Conservation (phyloP, 192 early-diverging fungal species). For the Thamnidium elegans region DNA sequence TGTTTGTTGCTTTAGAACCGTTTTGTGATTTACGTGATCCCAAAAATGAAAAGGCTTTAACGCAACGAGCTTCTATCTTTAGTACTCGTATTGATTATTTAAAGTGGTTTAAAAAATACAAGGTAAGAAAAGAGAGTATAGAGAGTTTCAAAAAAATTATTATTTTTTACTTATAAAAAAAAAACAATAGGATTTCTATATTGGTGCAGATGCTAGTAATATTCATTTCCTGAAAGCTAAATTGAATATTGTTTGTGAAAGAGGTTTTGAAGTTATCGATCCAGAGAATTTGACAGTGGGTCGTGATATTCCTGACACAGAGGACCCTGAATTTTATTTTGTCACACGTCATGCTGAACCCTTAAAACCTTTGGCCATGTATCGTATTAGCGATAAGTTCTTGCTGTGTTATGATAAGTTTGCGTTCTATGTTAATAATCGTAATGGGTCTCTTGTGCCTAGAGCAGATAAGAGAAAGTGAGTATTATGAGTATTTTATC, state of each 20-base stretch:
- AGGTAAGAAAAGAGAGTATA: conserved; percentile 6
- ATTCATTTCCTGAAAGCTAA: conserved; percentile 86
- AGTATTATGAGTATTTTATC: neutral
- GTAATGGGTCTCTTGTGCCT: conserved; percentile 52
- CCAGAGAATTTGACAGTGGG: conserved; percentile 76
- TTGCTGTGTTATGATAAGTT: conserved; percentile 94
- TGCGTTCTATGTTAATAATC: conserved; percentile 90
- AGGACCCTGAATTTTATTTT: conserved; percentile 79
- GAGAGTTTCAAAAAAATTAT: neutral
- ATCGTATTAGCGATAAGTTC: conserved; percentile 71
- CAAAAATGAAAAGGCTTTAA: conserved; percentile 21
- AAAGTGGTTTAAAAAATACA: conserved; percentile 32
- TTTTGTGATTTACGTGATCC: conserved; percentile 30
- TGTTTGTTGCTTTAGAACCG: conserved; percentile 30
- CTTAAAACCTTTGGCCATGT: conserved; percentile 78
- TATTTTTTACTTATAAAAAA: conserved; percentile 25
- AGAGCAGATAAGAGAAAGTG: conserved; percentile 50
- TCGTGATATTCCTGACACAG: conserved; percentile 80
- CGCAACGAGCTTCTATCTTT: conserved; percentile 9
- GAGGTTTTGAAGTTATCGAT: conserved; percentile 96
- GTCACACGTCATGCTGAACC: conserved; percentile 72
- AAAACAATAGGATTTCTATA: conserved; percentile 79
- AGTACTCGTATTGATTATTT: neutral
- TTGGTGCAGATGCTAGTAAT: conserved; percentile 83
- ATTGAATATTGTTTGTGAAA: conserved; percentile 85